Conservation (phyloP, 352 stramenopile genomes). For the Pseudoperonospora humuli region DNA sequence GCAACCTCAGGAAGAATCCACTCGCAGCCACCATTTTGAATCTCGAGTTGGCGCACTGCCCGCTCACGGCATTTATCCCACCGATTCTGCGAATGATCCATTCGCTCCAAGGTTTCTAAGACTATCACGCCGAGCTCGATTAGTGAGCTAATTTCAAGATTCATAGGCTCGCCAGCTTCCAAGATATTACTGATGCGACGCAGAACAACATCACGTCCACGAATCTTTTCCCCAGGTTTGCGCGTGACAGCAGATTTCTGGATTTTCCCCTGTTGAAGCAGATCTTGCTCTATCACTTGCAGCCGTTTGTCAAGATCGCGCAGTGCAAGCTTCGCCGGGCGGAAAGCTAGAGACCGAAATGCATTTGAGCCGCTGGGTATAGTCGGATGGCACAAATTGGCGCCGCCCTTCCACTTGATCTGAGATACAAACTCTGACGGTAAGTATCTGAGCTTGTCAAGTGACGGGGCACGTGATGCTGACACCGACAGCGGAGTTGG, state of each 20-base stretch:
- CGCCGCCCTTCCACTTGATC: constrained; percentile 62
- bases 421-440: constrained; percentile 54
- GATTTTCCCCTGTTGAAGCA: constrained; percentile 46
- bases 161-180: constrained; percentile 50
- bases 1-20: constrained; percentile 69
- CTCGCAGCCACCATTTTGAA: constrained; percentile 36
- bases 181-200: constrained; percentile 61
- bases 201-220: constrained; percentile 64
- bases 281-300: constrained; percentile 44
- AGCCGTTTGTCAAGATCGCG: constrained; percentile 62
- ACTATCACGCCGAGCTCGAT: constrained; percentile 68
- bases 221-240: constrained; percentile 43
- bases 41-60: constrained; percentile 37
- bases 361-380: constrained; percentile 34
- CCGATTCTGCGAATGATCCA: constrained; percentile 37
- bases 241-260: constrained; percentile 32
- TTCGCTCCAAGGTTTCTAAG: constrained; percentile 66
- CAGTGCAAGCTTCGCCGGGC: constrained; percentile 56
- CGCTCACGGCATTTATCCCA: constrained; percentile 54
- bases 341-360: constrained; percentile 60
- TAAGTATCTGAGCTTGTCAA: constrained; percentile 14
- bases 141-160: constrained; percentile 44
- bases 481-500: constrained; percentile 33
- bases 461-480: neutral
- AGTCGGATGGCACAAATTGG: constrained; percentile 48